Conservation (phyloP, 1,284 basidiomycete genomes). For the Sphaerobolus stellatus region DNA sequence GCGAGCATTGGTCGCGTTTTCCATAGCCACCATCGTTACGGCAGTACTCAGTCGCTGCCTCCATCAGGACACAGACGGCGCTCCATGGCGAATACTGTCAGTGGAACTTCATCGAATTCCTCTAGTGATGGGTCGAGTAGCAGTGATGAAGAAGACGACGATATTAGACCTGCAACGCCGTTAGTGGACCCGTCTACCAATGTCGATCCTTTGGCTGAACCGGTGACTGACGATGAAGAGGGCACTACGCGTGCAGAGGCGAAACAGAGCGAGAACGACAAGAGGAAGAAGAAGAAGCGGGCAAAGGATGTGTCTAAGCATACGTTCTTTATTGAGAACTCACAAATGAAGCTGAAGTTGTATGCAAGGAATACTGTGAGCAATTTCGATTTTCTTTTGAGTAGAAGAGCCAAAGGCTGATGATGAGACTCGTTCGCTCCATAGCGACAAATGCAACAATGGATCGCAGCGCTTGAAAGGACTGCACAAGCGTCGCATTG, state of each 20-base stretch:
- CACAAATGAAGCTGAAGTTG: slow-evolving; percentile 87
- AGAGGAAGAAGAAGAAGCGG: slow-evolving; percentile 41
- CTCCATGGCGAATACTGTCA: too few species aligned
- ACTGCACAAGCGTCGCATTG: slow-evolving; percentile 80
- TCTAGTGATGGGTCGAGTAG: slow-evolving; percentile 23
- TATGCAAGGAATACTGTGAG: slow-evolving; percentile 84
- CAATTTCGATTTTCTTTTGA: slow-evolving; percentile 1
- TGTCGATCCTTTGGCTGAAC: slow-evolving; percentile 47
- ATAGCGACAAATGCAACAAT: slow-evolving; percentile 95
- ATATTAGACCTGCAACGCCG: slow-evolving; percentile 44
- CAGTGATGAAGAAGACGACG: slow-evolving; percentile 18
- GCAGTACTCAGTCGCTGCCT: background rate
- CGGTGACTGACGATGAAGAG: slow-evolving; percentile 28
- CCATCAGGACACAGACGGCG: background rate
- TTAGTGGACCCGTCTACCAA: slow-evolving; percentile 79
- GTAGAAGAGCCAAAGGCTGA: background rate
- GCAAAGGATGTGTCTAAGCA: slow-evolving; percentile 76
- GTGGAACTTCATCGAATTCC: slow-evolving; percentile 32
- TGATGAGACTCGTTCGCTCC: background rate
- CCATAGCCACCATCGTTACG: background rate
- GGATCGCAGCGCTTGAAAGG: slow-evolving; percentile 90
- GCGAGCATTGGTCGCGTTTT: background rate
- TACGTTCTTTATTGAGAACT: slow-evolving; percentile 92
- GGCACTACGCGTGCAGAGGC: slow-evolving; percentile 18
- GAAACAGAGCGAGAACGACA: slow-evolving; percentile 14